Percentiles rank a stretch among this genome's conserved stretches.
Evolutionary conservation across 164 flowering plant genomes (phyloP).

Genomic region (Umbilicus rupestris): DNA sequence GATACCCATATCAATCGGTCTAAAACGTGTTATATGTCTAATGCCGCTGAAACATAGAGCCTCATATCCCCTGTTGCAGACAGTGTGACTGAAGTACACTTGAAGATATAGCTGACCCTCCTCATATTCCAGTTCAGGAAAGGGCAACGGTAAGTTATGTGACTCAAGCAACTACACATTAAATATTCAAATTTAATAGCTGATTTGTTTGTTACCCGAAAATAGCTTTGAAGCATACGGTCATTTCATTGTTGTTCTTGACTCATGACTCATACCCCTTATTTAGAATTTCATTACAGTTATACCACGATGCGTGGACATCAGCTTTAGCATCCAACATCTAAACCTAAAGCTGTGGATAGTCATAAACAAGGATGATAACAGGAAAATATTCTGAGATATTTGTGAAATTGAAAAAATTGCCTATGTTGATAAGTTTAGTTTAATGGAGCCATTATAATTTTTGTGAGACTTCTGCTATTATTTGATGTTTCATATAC

Average conservation of each 20-base stretch:
- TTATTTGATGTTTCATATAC: not conserved
- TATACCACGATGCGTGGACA: not conserved
- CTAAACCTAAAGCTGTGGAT: not conserved
- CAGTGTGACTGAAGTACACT: not conserved
- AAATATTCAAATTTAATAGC: not conserved
- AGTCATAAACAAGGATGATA: not conserved
- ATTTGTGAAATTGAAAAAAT: not conserved
- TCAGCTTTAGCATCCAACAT: not conserved
- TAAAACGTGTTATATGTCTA: not conserved
- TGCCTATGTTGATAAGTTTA: not conserved
- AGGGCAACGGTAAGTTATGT: not conserved
- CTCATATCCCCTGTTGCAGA: slow-evolving; percentile 8
- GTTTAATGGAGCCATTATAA: not conserved
- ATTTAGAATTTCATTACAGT: not conserved
- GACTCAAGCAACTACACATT: not conserved
- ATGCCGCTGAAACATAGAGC: not conserved
- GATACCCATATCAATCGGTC: slow-evolving; percentile 6
- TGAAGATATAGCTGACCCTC: slow-evolving; percentile 3
- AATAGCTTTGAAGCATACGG: not conserved
- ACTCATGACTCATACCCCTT: not conserved
- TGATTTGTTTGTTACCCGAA: not conserved
- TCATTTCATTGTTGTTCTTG: not conserved
- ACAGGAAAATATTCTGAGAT: too few species aligned
- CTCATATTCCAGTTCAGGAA: slow-evolving; percentile 6
- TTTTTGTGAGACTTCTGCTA: slow-evolving; percentile 1